phyloP scores from a whole-genome alignment of 1,284 basidiomycete species.

The Phellopilus nigrolimitatus region DNA sequence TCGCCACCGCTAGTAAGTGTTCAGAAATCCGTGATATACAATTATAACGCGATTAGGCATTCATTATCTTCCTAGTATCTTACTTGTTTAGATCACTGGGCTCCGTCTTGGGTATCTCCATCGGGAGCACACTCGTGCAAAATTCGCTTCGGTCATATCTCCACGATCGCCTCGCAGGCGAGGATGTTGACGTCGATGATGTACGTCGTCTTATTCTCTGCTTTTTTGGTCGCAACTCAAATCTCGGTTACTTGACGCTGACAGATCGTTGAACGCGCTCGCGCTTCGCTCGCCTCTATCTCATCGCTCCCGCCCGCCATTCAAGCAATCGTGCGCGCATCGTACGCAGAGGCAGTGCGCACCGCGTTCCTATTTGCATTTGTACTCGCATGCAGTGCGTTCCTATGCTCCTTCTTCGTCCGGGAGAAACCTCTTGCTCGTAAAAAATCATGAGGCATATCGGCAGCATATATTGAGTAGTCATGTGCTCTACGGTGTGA shows the following conservation, averaged over 20 bases:
- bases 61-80: constrained; percentile 37
- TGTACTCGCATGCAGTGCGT: constrained; percentile 34
- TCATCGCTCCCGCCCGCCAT: constrained; percentile 42
- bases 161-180: constrained; percentile 35
- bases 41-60: neutral
- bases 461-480: too few species aligned
- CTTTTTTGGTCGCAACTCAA: neutral
- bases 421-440: constrained; percentile 41
- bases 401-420: constrained; percentile 45
- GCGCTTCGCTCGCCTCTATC: constrained; percentile 51
- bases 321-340: constrained; percentile 38
- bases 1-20: constrained; percentile 52
- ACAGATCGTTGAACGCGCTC: constrained; percentile 49
- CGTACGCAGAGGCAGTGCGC: constrained; percentile 48
- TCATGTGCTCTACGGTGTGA: too few species aligned
- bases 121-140: constrained; percentile 52
- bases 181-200: constrained; percentile 40
- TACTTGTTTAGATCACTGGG: constrained; percentile 65
- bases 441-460: constrained; percentile 4
- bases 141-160: constrained; percentile 43
- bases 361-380: constrained; percentile 44
- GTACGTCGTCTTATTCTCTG: constrained; percentile 28
- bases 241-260: neutral
- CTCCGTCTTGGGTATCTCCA: constrained; percentile 49
- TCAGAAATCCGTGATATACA: too few species aligned